Percentiles rank a stretch among this genome's conserved stretches.
These are phyloP conservation scores for Aspergillus sp. DNA, from an alignment of 2,329 filamentous ascomycete genomes.

Conservation along the genomic window DNA sequence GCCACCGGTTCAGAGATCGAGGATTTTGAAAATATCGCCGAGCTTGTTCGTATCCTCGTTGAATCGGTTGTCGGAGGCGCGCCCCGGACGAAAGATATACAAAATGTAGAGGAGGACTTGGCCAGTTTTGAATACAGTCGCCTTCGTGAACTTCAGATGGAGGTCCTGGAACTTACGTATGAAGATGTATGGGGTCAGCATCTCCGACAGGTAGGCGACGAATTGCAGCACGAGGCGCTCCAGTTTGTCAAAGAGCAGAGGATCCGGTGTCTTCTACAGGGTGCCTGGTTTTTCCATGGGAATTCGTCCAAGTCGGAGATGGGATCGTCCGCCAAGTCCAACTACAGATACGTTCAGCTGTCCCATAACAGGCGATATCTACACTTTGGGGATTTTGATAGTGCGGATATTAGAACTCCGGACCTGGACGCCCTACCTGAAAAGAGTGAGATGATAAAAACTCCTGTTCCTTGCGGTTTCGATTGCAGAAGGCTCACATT, in stretches of 20 bases:
- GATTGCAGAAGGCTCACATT: background rate
- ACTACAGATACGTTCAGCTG: slow-evolving; percentile 75
- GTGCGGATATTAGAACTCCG: slow-evolving; percentile 57
- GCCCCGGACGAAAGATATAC: slow-evolving; percentile 69
- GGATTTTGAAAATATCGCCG: slow-evolving; percentile 89
- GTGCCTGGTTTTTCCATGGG: slow-evolving; percentile 70
- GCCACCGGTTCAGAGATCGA: slow-evolving; percentile 72
- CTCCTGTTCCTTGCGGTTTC: background rate
- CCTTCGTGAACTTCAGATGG: slow-evolving; percentile 84
- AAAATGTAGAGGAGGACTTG: slow-evolving; percentile 83
- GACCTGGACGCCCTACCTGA: slow-evolving; percentile 64
- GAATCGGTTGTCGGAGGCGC: slow-evolving; percentile 84
- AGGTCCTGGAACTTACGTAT: slow-evolving; percentile 79
- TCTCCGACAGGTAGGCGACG: slow-evolving; percentile 79
- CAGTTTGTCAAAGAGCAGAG: slow-evolving; percentile 97
- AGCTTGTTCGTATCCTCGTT: slow-evolving; percentile 79
- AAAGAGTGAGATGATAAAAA: slow-evolving; percentile 48
- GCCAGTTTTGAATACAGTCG: slow-evolving; percentile 70
- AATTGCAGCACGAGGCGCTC: slow-evolving; percentile 80
- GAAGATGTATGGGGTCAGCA: slow-evolving; percentile 93
- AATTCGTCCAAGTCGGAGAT: slow-evolving; percentile 44
- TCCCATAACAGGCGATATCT: slow-evolving; percentile 86
- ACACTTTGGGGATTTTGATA: slow-evolving; percentile 78
- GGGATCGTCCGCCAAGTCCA: slow-evolving; percentile 35
- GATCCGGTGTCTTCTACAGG: slow-evolving; percentile 77